Percentiles rank a stretch among this genome's conserved stretches.
Conservation (phyloP, 306 rosid species). For the Malus sieversii region DNA sequence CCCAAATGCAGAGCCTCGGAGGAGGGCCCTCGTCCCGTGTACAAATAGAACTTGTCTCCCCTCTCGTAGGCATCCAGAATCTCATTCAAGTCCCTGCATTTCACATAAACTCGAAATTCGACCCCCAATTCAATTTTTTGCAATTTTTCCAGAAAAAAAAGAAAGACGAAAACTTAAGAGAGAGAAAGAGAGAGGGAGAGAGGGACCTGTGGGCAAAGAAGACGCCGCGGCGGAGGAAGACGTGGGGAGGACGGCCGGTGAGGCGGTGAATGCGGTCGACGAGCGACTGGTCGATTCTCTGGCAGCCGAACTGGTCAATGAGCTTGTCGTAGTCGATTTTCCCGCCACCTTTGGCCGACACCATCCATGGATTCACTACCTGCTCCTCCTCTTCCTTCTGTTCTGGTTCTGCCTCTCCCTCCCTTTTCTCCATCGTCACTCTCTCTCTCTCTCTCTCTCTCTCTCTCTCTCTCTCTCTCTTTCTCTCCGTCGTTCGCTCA, state of each 20-base stretch:
- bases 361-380: slow-evolving; percentile 81
- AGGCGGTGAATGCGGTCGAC: slow-evolving; percentile 57
- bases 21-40: slow-evolving; percentile 91
- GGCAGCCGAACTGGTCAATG: slow-evolving; percentile 88
- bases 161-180: neutral
- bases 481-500: neutral
- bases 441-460: neutral
- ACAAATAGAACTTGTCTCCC: slow-evolving; percentile 81
- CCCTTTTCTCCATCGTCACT: slow-evolving; percentile 19
- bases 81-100: slow-evolving; percentile 60
- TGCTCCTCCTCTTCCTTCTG: slow-evolving; percentile 19
- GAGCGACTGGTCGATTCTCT: slow-evolving; percentile 50
- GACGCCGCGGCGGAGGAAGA: slow-evolving; percentile 87
- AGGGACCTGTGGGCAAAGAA: slow-evolving; percentile 84
- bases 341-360: slow-evolving; percentile 61
- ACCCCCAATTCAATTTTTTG: neutral
- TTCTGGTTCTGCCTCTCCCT: neutral
- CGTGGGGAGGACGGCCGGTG: slow-evolving; percentile 67
- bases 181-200: neutral
- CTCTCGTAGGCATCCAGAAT: slow-evolving; percentile 62
- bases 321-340: slow-evolving; percentile 89
- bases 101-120: neutral
- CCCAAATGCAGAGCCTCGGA: slow-evolving; percentile 94
- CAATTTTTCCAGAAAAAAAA: no score
- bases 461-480: neutral